Evolutionary conservation across 805 yeast genomes (phyloP).

Genomic region (Priceomyces castillae): DNA sequence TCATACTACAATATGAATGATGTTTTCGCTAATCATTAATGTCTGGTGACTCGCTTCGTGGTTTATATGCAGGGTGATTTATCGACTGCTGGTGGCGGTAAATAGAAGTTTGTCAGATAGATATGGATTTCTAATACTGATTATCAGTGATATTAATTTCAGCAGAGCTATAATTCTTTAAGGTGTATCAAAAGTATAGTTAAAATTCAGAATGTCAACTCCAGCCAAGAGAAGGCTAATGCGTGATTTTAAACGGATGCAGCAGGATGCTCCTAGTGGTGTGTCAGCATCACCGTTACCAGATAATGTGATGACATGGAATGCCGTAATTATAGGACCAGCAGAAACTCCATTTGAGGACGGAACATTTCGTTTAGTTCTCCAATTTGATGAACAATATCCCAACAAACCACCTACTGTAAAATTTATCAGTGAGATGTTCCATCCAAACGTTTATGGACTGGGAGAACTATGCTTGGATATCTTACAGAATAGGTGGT

Average conservation of each 20-base stretch:
- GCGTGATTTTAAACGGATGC: slow-evolving; percentile 98
- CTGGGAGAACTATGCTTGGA: slow-evolving; percentile 94
- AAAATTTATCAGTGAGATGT: slow-evolving; percentile 89
- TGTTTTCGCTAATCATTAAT: too few species aligned
- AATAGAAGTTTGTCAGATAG: not conserved
- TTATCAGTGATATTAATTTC: not conserved
- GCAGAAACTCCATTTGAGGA: slow-evolving; percentile 97
- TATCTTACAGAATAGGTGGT: slow-evolving; percentile 95
- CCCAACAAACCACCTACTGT: slow-evolving; percentile 97
- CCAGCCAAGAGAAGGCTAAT: slow-evolving; percentile 98
- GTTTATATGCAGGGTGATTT: not conserved
- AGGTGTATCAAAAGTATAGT: not conserved
- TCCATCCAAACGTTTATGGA: slow-evolving; percentile 96
- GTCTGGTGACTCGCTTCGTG: not conserved
- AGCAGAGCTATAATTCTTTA: not conserved
- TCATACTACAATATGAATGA: too few species aligned
- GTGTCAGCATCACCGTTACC: slow-evolving; percentile 96
- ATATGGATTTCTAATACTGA: not conserved
- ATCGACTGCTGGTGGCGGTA: not conserved
- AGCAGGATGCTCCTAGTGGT: slow-evolving; percentile 97
- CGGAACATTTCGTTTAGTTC: slow-evolving; percentile 83
- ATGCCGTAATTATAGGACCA: slow-evolving; percentile 97
- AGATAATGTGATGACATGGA: slow-evolving; percentile 97
- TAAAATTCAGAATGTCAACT: slow-evolving; percentile 67
- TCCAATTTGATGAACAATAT: slow-evolving; percentile 94